Evolutionary conservation across 1,139 yeast species (phyloP), one percentile per base, ranked within the genome.

Genomic region (Debaryomyces singareniensis): DNA sequence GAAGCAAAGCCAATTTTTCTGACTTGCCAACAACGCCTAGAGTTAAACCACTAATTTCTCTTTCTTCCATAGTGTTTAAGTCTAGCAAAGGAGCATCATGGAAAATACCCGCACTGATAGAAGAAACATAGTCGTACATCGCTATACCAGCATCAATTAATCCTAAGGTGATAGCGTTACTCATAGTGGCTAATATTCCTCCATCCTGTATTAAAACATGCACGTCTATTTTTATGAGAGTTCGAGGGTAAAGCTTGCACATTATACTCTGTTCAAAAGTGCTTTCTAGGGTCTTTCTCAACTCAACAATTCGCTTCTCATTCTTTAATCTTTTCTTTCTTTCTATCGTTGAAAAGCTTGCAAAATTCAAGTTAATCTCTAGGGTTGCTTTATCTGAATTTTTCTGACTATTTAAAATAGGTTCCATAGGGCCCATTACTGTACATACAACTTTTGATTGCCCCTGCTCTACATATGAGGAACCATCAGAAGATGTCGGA

Each of bases 91-190:
- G 87, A 10, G 76, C 71, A 35, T 73, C 75, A 43, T 82, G 91
- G 47, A 77, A 80, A 24, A 85, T 58, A 0, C 96, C 97, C 5
- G 89, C 84, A 21, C 81, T 71, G 21, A 86, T 71, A 3, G 95
- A 78, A 30, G 87, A 73, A 10, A 91, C 82, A 49, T 85, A 89
- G 51, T 91, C 97, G 48, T 82, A 82, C 85, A 91, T 81, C 12
- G 96, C 84, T 26, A 91, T 79, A 27, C 98, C 98, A 1, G 97
- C 96, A 57, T 93, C 97, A 27, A 91, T 77, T 29, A 91, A 64
- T 1, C 96, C 97, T 42, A 91, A 61, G 1, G 96, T 85, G 30
- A 84, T 74, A n/a, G 96, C 86, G 51, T 93, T 91, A 29, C 86
- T 68, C 45, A 93, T 75, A 1, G 84, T 71, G 0, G 95, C 75